Percentiles rank a stretch among this genome's conserved stretches.
Evolutionary conservation across 31 red algal species (phyloP).

Genomic region (Asparagopsis taxiformis): DNA sequence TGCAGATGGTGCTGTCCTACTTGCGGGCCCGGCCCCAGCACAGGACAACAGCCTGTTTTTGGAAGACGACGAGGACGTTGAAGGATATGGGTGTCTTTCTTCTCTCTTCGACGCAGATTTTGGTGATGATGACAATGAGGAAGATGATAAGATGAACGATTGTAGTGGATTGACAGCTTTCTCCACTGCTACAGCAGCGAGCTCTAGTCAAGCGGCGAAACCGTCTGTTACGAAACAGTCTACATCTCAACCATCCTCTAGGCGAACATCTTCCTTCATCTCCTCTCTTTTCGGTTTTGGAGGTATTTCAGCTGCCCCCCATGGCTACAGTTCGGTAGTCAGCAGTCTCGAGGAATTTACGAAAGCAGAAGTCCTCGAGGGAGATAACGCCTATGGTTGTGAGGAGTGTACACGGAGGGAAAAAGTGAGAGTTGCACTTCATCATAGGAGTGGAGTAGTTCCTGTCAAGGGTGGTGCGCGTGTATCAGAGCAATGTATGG

Average conservation of each 20-base stretch:
- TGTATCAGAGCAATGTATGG: no score
- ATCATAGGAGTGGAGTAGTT: background rate
- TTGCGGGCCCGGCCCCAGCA: background rate
- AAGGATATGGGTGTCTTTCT: slow-evolving; percentile 29
- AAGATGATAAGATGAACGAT: slow-evolving; percentile 34
- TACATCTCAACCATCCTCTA: background rate
- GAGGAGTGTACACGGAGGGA: slow-evolving; percentile 66
- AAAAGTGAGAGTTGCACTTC: slow-evolving; percentile 40
- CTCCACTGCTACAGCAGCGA: slow-evolving; percentile 26
- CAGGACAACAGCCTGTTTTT: slow-evolving; percentile 7
- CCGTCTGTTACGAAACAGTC: background rate
- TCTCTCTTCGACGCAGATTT: slow-evolving; percentile 38
- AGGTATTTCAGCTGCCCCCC: slow-evolving; percentile 12
- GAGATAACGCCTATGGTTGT: slow-evolving; percentile 81
- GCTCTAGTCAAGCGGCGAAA: background rate
- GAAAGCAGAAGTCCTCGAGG: slow-evolving; percentile 64
- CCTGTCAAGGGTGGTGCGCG: background rate
- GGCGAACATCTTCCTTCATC: slow-evolving; percentile 39
- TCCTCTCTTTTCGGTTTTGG: slow-evolving; percentile 43
- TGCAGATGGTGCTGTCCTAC: background rate
- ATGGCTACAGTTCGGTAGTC: slow-evolving; percentile 58
- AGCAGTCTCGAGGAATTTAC: slow-evolving; percentile 56
- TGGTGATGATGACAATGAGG: slow-evolving; percentile 13
- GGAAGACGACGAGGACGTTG: slow-evolving; percentile 46
- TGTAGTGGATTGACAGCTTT: slow-evolving; percentile 38